A percentile compares a stretch with the other conserved stretches of the same genome.
phyloP scores from a whole-genome alignment of 768 basidiomycete genomes.

The Tylopilus vinaceipallidus region DNA sequence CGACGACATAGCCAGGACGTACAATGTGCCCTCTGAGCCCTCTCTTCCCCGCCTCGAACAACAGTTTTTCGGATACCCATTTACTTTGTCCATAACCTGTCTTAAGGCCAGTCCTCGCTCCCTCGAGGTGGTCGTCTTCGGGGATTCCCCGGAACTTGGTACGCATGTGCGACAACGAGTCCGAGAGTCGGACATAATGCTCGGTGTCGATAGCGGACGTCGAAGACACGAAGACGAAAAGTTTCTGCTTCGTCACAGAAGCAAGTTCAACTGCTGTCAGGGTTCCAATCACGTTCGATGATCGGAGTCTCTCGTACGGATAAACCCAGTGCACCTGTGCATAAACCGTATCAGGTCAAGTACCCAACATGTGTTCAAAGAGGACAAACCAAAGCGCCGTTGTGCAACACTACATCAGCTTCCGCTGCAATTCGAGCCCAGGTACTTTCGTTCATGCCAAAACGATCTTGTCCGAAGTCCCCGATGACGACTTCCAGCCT shows the following conservation, averaged over 20 bases:
- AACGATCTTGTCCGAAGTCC: slow-evolving; percentile 72
- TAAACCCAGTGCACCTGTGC: slow-evolving; percentile 97
- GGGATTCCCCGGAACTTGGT: slow-evolving; percentile 65
- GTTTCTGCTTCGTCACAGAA: slow-evolving; percentile 69
- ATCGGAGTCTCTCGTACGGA: slow-evolving; percentile 89
- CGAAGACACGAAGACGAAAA: slow-evolving; percentile 88
- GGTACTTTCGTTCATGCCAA: slow-evolving; percentile 61
- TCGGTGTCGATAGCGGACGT: slow-evolving; percentile 94
- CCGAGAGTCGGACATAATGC: slow-evolving; percentile 85
- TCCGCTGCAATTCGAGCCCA: slow-evolving; percentile 73
- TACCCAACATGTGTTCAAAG: neutral
- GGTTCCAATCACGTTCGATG: slow-evolving; percentile 91
- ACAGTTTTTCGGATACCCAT: slow-evolving; percentile 95
- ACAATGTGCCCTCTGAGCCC: slow-evolving; percentile 85
- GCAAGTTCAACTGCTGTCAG: slow-evolving; percentile 81
- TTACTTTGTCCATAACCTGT: slow-evolving; percentile 97
- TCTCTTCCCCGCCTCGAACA: slow-evolving; percentile 86
- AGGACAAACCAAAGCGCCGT: slow-evolving; percentile 88
- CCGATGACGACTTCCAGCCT: slow-evolving; percentile 80
- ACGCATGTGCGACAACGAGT: slow-evolving; percentile 48
- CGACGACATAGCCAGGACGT: slow-evolving; percentile 94
- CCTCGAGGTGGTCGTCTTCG: slow-evolving; percentile 88
- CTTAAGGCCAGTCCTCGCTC: slow-evolving; percentile 68
- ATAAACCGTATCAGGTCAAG: neutral
- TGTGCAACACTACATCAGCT: slow-evolving; percentile 86